Conservation (phyloP, 192 early-diverging fungal species). For the Umbelopsis sp. region DNA sequence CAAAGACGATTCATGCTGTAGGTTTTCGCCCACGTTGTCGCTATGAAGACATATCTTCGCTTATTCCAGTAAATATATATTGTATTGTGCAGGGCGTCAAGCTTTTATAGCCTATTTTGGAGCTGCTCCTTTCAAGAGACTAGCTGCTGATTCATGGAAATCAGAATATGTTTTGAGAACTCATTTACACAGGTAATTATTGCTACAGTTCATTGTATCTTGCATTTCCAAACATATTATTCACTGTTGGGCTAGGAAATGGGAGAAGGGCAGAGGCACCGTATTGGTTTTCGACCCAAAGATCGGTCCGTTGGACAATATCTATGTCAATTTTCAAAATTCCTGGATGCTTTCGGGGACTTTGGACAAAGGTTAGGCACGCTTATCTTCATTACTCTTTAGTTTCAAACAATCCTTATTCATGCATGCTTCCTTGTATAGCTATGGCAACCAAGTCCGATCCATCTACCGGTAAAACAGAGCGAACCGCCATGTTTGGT, state of each 20-base stretch:
- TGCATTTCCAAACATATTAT: too few species aligned
- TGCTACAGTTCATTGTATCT: not conserved
- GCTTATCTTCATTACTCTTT: too few species aligned
- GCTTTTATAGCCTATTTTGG: slow-evolving; percentile 47
- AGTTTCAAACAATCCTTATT: not conserved
- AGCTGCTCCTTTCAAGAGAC: slow-evolving; percentile 33
- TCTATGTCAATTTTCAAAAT: slow-evolving; percentile 52
- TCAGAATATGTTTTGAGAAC: slow-evolving; percentile 42
- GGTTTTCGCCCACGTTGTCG: not conserved
- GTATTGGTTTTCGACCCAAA: slow-evolving; percentile 55
- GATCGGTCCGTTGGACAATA: slow-evolving; percentile 51
- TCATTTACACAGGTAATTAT: slow-evolving; percentile 35
- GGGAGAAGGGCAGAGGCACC: slow-evolving; percentile 52
- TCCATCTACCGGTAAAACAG: slow-evolving; percentile 59
- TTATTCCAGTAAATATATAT: not conserved
- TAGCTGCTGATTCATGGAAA: slow-evolving; percentile 38
- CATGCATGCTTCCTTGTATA: slow-evolving; percentile 12
- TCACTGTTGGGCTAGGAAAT: slow-evolving; percentile 30
- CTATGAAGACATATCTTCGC: not conserved
- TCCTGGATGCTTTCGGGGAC: slow-evolving; percentile 57
- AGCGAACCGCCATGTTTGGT: slow-evolving; percentile 55
- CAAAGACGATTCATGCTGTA: slow-evolving; percentile 42
- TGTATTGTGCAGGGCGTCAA: slow-evolving; percentile 36
- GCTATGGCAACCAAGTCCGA: slow-evolving; percentile 59
- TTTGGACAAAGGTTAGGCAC: slow-evolving; percentile 44